Evolutionary conservation across 1,284 basidiomycete species (phyloP).

Genomic region (Coniferiporia sulphurascens): DNA sequence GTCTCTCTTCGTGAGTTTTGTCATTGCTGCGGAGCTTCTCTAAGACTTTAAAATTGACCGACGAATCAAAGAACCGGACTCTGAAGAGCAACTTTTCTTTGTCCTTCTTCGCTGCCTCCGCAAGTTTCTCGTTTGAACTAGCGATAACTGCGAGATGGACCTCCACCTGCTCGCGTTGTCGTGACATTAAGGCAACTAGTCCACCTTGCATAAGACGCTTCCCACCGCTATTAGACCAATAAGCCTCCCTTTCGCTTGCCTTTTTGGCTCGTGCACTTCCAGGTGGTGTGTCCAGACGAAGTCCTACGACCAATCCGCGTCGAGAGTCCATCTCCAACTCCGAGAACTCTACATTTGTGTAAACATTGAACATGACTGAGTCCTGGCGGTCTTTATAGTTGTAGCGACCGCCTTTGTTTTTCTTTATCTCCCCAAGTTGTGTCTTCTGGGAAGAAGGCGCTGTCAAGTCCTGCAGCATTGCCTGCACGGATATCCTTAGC

Average conservation of each 20-base stretch:
- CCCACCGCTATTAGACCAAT: constrained; percentile 49
- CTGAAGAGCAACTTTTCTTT: constrained; percentile 34
- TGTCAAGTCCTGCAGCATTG: constrained; percentile 30
- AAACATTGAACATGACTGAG: constrained; percentile 51
- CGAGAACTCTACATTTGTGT: constrained; percentile 42
- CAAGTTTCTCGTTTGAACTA: constrained; percentile 37
- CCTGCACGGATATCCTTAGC: constrained; percentile 30
- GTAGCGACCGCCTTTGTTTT: constrained; percentile 44
- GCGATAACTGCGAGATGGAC: constrained; percentile 47
- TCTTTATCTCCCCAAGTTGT: constrained; percentile 32
- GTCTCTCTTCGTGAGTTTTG: constrained; percentile 17
- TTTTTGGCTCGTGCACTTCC: constrained; percentile 42
- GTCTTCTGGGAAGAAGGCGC: constrained; percentile 21
- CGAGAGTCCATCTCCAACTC: constrained; percentile 38
- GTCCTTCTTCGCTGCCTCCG: constrained; percentile 31
- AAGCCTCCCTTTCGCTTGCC: constrained; percentile 33
- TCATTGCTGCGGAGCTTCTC: constrained; percentile 28
- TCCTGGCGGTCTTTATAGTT: constrained; percentile 35
- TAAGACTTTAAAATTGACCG: constrained; percentile 41
- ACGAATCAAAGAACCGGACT: constrained; percentile 49
- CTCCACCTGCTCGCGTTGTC: constrained; percentile 25
- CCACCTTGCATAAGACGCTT: constrained; percentile 53
- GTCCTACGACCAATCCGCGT: constrained; percentile 42
- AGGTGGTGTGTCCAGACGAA: constrained; percentile 47
- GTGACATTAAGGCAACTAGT: constrained; percentile 51